Conservation (phyloP, 352 stramenopile genomes). For the Phytophthora colocasiae region DNA sequence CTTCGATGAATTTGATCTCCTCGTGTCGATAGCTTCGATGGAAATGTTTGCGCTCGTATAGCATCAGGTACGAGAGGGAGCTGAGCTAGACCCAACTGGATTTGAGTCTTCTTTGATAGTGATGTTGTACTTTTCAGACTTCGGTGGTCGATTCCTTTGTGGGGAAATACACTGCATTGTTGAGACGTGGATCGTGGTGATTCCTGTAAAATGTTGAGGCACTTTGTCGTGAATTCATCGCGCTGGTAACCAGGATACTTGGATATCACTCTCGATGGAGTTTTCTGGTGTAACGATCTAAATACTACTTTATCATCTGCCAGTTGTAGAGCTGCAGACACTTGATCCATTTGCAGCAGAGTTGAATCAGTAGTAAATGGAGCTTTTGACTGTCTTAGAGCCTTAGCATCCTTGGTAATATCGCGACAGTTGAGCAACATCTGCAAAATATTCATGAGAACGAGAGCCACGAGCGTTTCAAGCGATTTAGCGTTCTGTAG, state of each 20-base stretch:
- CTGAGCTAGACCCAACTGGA: too few species aligned
- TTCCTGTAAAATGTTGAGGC: neutral
- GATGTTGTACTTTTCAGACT: too few species aligned
- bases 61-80: too few species aligned
- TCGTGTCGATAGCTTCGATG: too few species aligned
- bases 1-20: too few species aligned
- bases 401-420: constrained; percentile 6
- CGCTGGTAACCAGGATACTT: constrained; percentile 24
- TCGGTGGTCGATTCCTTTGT: too few species aligned
- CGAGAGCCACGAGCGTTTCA: constrained; percentile 29
- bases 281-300: neutral
- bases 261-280: constrained; percentile 19
- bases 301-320: too few species aligned
- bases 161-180: too few species aligned
- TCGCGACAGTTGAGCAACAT: constrained; percentile 33
- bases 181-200: too few species aligned
- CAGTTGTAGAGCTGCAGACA: constrained; percentile 16
- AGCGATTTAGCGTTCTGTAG: constrained; percentile 49
- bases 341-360: constrained; percentile 4
- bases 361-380: constrained; percentile 4
- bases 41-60: too few species aligned
- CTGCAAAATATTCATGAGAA: constrained; percentile 29
- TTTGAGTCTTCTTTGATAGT: too few species aligned
- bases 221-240: constrained; percentile 3
- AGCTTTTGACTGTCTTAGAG: neutral